phyloP scores from a whole-genome alignment of 2,329 filamentous ascomycete species.

The Exophiala alcalophila region DNA sequence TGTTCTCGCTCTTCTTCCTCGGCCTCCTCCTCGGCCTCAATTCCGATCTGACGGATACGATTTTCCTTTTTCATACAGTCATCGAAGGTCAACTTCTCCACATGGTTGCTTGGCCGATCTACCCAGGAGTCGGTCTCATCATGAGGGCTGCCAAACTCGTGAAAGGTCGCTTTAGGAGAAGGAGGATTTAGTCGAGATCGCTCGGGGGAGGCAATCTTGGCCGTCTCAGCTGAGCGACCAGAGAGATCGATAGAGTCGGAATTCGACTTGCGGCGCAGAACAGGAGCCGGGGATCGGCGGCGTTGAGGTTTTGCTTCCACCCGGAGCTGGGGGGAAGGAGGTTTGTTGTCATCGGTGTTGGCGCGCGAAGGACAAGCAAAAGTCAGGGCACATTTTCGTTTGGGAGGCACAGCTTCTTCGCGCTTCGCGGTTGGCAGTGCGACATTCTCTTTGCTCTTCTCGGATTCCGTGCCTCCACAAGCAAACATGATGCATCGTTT shows the following conservation, averaged over 20 bases:
- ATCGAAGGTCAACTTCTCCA: conserved; percentile 75
- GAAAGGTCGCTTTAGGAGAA: conserved; percentile 53
- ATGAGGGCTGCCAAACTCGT: conserved; percentile 85
- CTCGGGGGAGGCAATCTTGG: conserved; percentile 7
- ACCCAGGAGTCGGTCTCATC: conserved; percentile 91
- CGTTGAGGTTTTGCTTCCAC: conserved; percentile 33
- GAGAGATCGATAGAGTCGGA: conserved; percentile 18
- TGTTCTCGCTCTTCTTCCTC: conserved; percentile 67
- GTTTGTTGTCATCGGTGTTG: conserved; percentile 25
- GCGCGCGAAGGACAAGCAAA: conserved; percentile 47
- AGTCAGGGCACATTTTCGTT: conserved; percentile 46
- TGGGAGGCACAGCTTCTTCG: conserved; percentile 34
- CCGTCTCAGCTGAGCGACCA: conserved; percentile 20
- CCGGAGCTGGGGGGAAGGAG: conserved; percentile 19
- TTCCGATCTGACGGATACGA: conserved; percentile 76
- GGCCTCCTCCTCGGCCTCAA: conserved; percentile 89
- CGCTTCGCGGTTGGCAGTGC: conserved; percentile 35
- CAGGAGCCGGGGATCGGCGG: conserved; percentile 39
- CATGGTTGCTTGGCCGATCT: conserved; percentile 62
- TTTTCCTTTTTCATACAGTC: conserved; percentile 91
- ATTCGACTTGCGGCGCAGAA: conserved; percentile 17
- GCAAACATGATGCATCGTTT: conserved; percentile 93
- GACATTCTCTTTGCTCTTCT: conserved; percentile 37
- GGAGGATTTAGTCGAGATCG: conserved; percentile 1
- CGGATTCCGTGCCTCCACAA: conserved; percentile 65